Percentiles rank a stretch among this genome's conserved stretches.
These are phyloP conservation scores for Diplosphaera chodatii DNA, from an alignment of 139 green algal genomes.

Conservation along the genomic window DNA sequence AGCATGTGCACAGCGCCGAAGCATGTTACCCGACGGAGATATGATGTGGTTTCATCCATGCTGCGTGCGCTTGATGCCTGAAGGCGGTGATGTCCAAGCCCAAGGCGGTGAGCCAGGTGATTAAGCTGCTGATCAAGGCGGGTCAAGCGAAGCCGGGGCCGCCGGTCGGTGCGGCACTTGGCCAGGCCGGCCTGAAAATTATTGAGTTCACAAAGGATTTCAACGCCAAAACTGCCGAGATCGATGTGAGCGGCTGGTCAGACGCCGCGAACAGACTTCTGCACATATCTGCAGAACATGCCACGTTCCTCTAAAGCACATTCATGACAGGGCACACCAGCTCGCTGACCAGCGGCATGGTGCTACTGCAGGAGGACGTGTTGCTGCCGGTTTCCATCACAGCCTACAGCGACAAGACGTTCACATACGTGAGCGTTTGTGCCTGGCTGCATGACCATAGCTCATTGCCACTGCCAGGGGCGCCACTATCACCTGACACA, in stretches of 20 bases:
- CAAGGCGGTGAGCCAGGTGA: slow-evolving; percentile 58
- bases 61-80: no score
- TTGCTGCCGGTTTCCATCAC: slow-evolving; percentile 61
- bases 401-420: slow-evolving; percentile 84
- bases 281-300: no score
- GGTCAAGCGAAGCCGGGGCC: slow-evolving; percentile 90
- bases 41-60: no score
- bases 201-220: slow-evolving; percentile 99
- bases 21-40: no score
- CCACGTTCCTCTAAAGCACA: no score
- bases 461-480: no score
- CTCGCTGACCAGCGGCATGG: neutral
- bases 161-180: slow-evolving; percentile 89
- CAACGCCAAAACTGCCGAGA: slow-evolving; percentile 81
- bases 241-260: slow-evolving; percentile 68
- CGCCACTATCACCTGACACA: no score
- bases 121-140: slow-evolving; percentile 88
- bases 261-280: no score
- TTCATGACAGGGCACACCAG: slow-evolving; percentile 2
- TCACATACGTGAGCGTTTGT: slow-evolving; percentile 62
- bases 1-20: no score
- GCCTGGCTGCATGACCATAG: no score
- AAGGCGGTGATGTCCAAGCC: slow-evolving; percentile 22
- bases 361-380: slow-evolving; percentile 36
- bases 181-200: slow-evolving; percentile 95